Evolutionary conservation across 495 filamentous ascomycete genomes (phyloP), one percentile per base, ranked within the genome.

Genomic region (Collariella sp.): DNA sequence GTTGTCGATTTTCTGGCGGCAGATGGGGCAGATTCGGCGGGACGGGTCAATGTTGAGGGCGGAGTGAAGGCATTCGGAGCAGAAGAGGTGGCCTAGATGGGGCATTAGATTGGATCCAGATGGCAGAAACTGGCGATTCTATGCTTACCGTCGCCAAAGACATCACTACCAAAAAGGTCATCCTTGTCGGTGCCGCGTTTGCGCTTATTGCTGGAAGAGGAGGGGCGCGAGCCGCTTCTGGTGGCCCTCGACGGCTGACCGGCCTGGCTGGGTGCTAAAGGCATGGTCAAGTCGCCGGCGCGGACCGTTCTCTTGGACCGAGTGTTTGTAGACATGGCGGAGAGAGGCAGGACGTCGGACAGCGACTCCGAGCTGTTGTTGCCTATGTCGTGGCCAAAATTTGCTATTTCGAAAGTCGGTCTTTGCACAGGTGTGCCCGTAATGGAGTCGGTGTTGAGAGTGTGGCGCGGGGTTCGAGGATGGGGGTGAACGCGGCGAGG

Each of bases 51-150:
- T 82, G 46, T 84, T 78, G 12, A 95, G 74, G 7, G 87, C 82
- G 26, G 85, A 79, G 55, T 86, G 83, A 7, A 95, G 79, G 65
- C 89, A 95, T 26, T 81, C 80, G 56, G 87, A 81, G 60, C 89
- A 95, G 69, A 91, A 94, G 11, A 95, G 74, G 68, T 95, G 89
- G 1, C 89, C 88, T 94, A 40, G 2, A 1, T 18, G 33, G 0
- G 7, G 39, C 0, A 46, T 16, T 16, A 36, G 26, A 47, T 23
- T 16, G 44, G 46, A 40, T 34, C 20, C 10, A 38, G 20, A 2
- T 5, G 3, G 1, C 42, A 24, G 34, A 26, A n/a, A n/a, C n/a
- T n/a, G n/a, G n/a, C n/a, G n/a, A n/a, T n/a, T n/a, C n/a, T n/a
- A n/a, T n/a, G n/a, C n/a, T n/a, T n/a, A n/a, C n/a, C 22, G 40